These are phyloP conservation scores for Vitis rotundifolia DNA, from an alignment of 164 flowering plant genomes.

Conservation along the genomic window DNA sequence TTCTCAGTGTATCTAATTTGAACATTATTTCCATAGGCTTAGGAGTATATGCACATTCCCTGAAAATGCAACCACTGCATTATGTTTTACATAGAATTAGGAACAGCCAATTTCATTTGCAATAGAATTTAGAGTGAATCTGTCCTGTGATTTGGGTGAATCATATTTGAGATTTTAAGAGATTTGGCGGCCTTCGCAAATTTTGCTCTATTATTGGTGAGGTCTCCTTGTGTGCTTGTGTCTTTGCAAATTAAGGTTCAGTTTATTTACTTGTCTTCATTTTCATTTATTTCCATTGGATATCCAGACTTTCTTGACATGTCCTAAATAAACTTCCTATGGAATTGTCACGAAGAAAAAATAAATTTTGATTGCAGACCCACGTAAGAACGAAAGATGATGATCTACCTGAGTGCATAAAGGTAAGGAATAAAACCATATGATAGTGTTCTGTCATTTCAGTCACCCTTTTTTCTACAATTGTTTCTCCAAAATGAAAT, in stretches of 20 bases:
- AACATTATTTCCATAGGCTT: too few relatives aligned
- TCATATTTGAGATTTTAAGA: too few relatives aligned
- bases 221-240: too few relatives aligned
- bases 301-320: background rate
- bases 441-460: background rate
- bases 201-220: too few relatives aligned
- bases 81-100: background rate
- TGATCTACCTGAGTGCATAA: conserved; percentile 72
- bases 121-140: too few relatives aligned
- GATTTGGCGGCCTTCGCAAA: too few relatives aligned
- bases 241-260: too few relatives aligned
- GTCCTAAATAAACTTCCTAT: too few relatives aligned
- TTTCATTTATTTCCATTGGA: too few relatives aligned
- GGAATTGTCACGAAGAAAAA: background rate
- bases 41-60: background rate
- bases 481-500: background rate
- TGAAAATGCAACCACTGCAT: background rate
- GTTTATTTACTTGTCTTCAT: too few relatives aligned
- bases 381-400: conserved; percentile 69
- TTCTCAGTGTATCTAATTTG: too few relatives aligned
- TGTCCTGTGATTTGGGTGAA: too few relatives aligned
- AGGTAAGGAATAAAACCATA: conserved; percentile 35
- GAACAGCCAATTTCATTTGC: background rate
- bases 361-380: conserved; percentile 48
- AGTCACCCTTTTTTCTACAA: background rate